Evolutionary conservation across 441 rosid genomes (phyloP).

Genomic region (Eutrema salsugineum): DNA sequence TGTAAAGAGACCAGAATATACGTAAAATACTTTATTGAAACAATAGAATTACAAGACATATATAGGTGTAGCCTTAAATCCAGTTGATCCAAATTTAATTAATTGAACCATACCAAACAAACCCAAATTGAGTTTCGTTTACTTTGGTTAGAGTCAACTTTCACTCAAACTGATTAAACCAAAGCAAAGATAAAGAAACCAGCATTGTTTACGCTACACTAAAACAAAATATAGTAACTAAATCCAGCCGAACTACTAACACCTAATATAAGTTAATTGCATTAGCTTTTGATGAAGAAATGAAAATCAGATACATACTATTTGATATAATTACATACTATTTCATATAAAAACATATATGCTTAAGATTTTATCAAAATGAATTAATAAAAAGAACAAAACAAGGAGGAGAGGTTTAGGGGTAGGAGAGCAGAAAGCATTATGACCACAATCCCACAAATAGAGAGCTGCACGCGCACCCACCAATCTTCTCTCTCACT

Average conservation of each 20-base stretch:
- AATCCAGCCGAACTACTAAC: not conserved
- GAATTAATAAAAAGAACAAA: not conserved
- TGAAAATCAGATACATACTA: not conserved
- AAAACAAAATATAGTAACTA: not conserved
- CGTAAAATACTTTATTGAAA: not conserved
- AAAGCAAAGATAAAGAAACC: not conserved
- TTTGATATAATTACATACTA: not conserved
- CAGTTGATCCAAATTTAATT: not conserved
- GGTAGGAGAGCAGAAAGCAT: conserved; percentile 45
- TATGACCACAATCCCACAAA: conserved; percentile 61
- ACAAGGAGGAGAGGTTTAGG: not conserved
- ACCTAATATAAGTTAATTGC: not conserved
- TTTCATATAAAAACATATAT: not conserved
- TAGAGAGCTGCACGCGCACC: conserved; percentile 69
- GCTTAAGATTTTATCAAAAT: not conserved
- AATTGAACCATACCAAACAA: not conserved
- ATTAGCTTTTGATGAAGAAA: not conserved
- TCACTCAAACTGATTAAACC: not conserved
- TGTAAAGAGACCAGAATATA: not conserved
- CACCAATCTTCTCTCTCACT: conserved; percentile 47
- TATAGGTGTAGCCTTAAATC: no score
- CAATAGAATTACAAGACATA: not conserved
- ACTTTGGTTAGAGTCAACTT: not conserved
- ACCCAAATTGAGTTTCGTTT: not conserved
- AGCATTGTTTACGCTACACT: not conserved